Conservation (phyloP, 129 eudicot genomes). For the Chrysanthemum seticuspe region DNA sequence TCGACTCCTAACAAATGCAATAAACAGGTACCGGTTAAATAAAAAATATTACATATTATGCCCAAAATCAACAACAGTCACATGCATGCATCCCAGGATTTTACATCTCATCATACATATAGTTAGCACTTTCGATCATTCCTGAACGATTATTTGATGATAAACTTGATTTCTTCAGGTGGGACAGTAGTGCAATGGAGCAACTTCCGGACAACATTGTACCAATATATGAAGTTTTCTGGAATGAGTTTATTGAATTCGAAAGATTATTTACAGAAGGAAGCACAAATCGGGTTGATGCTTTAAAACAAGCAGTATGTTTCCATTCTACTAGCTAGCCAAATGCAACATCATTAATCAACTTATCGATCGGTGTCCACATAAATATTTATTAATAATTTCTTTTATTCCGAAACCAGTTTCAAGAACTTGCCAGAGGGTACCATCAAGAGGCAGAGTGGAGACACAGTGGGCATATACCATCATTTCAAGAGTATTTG, state of each 20-base stretch:
- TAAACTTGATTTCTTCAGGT: neutral
- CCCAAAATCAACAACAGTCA: neutral
- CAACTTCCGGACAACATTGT: neutral
- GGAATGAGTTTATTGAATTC: neutral
- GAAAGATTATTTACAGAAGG: neutral
- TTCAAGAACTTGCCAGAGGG: conserved; percentile 18
- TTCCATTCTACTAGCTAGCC: neutral
- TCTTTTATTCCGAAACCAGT: neutral
- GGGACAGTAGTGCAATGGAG: neutral
- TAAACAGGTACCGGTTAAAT: neutral
- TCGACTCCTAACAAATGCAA: neutral
- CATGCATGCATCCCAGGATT: too few relatives aligned
- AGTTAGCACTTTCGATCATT: neutral
- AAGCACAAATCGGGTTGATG: neutral
- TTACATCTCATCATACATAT: too few relatives aligned
- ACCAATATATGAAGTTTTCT: neutral
- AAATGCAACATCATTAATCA: too few relatives aligned
- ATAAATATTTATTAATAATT: neutral
- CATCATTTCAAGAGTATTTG: conserved; percentile 28
- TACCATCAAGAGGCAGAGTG: conserved; percentile 32
- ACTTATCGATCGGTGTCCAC: too few relatives aligned
- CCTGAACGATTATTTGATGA: neutral
- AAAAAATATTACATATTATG: neutral
- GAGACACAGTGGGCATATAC: conserved; percentile 7
- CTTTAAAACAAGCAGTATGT: neutral